phyloP scores from a whole-genome alignment of 208 protist genomes.

The Crithidia brevicula region DNA sequence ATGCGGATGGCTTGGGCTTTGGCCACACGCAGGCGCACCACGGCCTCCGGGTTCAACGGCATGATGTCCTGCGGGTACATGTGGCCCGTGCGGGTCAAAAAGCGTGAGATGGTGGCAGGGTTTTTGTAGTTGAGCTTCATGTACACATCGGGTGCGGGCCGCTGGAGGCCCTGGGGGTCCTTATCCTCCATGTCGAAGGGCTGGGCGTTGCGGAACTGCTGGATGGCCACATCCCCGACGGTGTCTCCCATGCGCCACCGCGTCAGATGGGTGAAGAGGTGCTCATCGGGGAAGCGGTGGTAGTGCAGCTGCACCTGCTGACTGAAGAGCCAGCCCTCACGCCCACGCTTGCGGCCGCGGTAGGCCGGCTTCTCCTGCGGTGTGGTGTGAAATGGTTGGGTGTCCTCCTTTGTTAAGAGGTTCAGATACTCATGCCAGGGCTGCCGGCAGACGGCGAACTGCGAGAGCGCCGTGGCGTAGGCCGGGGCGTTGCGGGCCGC shows the following conservation, averaged over 20 bases:
- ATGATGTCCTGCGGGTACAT: conserved; percentile 91
- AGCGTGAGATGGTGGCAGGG: conserved; percentile 87
- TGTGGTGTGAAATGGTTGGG: conserved; percentile 71
- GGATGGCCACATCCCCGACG: conserved; percentile 83
- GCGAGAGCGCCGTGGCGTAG: conserved; percentile 72
- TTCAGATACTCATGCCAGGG: conserved; percentile 87
- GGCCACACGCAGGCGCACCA: conserved; percentile 79
- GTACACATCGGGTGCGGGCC: conserved; percentile 82
- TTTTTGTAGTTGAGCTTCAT: conserved; percentile 96
- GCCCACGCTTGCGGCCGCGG: conserved; percentile 79
- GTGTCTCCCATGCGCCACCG: conserved; percentile 88
- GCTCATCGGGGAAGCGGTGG: conserved; percentile 88
- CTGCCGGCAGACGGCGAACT: conserved; percentile 85
- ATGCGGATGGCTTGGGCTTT: conserved; percentile 87
- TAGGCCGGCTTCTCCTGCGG: conserved; percentile 85
- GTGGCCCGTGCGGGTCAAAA: conserved; percentile 87
- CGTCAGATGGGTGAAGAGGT: conserved; percentile 84
- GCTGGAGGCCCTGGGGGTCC: conserved; percentile 82
- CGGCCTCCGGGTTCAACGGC: conserved; percentile 85
- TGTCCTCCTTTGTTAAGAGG: conserved; percentile 78
- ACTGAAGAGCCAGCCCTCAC: conserved; percentile 88
- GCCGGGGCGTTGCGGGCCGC: conserved; percentile 45
- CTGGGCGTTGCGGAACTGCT: conserved; percentile 92
- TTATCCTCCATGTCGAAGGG: conserved; percentile 88
- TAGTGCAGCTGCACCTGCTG: conserved; percentile 92